phyloP scores from a whole-genome alignment of 306 rosid species.

The Prunus campanulata region DNA sequence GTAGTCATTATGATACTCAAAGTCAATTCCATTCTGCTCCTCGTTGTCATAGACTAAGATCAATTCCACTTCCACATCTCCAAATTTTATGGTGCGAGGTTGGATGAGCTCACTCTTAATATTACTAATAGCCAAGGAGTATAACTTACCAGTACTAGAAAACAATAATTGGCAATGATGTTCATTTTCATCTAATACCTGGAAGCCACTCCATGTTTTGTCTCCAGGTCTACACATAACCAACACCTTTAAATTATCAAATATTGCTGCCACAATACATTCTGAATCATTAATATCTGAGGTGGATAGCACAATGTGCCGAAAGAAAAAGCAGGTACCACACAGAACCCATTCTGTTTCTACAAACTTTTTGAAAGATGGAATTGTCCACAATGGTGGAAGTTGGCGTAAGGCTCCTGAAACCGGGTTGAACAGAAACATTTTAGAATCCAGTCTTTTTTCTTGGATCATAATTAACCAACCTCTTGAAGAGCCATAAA shows the following conservation, averaged over 20 bases:
- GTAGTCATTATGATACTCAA: too few species aligned
- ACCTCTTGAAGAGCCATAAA: neutral
- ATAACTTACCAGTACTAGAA: neutral
- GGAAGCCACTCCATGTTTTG: neutral
- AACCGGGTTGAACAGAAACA: neutral
- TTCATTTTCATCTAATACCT: neutral
- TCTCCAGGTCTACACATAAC: neutral
- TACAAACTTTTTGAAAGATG: neutral
- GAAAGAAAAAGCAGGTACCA: too few species aligned
- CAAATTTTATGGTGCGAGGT: neutral
- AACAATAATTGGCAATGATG: neutral
- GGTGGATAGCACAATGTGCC: neutral
- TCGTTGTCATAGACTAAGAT: neutral
- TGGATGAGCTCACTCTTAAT: neutral
- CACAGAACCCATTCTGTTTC: neutral
- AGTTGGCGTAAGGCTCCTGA: neutral
- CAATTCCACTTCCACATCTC: neutral
- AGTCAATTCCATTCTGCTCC: neutral
- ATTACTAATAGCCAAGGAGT: neutral
- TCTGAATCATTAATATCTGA: neutral
- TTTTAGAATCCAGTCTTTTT: neutral
- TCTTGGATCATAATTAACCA: neutral
- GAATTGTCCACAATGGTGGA: neutral
- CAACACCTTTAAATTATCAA: neutral
- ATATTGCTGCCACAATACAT: neutral